A percentile compares a stretch with the other conserved stretches of the same genome.
These are phyloP conservation scores for Physcomitrellopsis africana DNA, from an alignment of 225 moss, liverwort and hornwort species.

Conservation along the genomic window DNA sequence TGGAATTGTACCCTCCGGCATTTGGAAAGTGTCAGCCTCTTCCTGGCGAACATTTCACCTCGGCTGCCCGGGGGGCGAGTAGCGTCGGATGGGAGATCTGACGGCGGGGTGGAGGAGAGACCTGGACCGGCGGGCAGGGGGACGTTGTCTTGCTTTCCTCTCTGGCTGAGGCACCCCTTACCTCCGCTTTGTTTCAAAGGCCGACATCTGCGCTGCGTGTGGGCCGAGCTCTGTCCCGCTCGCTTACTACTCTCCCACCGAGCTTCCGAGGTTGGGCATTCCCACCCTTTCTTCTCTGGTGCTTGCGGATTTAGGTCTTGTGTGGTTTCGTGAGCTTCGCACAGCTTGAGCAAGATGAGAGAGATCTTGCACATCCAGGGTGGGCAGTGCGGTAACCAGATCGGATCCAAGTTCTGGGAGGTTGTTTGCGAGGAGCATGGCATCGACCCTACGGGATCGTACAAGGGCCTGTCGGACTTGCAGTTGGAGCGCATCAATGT, in stretches of 20 bases:
- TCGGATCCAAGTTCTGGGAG: conserved; percentile 67
- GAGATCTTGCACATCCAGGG: conserved; percentile 67
- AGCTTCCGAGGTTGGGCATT: neutral
- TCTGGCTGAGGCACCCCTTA: neutral
- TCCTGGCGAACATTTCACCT: neutral
- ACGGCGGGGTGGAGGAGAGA: neutral
- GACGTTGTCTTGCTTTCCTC: neutral
- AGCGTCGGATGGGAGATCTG: conserved; percentile 12
- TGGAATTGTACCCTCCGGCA: too few relatives aligned
- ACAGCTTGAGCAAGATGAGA: conserved; percentile 35
- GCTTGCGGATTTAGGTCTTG: neutral
- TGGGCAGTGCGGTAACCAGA: conserved; percentile 68
- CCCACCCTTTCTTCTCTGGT: neutral
- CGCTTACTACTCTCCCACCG: neutral
- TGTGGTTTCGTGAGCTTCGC: neutral
- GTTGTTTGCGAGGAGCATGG: conserved; percentile 68
- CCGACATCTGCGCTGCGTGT: neutral
- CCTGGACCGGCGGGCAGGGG: conserved; percentile 18
- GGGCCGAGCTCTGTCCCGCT: neutral
- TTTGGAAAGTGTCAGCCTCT: conserved; percentile 17
- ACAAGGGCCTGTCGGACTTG: conserved; percentile 58
- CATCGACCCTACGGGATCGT: conserved; percentile 56
- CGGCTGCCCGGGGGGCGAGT: fast-evolving
- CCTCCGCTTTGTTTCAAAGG: neutral
- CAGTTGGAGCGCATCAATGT: conserved; percentile 67